Percentiles rank a stretch among this genome's conserved stretches.
Evolutionary conservation across 352 stramenopile genomes (phyloP).

Genomic region (Globisporangium alternatum): DNA sequence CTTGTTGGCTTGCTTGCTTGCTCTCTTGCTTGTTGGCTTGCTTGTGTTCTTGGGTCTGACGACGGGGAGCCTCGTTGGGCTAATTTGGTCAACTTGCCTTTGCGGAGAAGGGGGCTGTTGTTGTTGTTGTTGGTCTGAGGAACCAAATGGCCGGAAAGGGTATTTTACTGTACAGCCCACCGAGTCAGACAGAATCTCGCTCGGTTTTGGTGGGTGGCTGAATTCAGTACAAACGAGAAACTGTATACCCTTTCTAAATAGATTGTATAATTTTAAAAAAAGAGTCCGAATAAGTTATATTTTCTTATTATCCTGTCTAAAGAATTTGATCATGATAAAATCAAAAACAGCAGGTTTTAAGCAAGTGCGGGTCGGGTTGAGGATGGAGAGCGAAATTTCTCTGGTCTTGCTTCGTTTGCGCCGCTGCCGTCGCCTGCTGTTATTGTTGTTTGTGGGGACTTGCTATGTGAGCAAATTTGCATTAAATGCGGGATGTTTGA

Average conservation of each 20-base stretch:
- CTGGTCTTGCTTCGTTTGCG: background rate
- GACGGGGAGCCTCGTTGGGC: background rate
- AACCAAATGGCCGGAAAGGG: background rate
- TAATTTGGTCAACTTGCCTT: slow-evolving; percentile 12
- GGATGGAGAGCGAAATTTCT: slow-evolving; percentile 3
- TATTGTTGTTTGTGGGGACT: background rate
- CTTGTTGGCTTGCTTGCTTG: background rate
- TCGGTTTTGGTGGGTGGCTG: background rate
- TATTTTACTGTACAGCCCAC: background rate
- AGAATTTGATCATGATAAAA: accelerated
- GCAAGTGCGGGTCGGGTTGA: slow-evolving; percentile 5
- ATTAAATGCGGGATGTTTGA: background rate
- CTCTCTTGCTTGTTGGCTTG: background rate
- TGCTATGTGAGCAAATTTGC: background rate
- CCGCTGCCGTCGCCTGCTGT: background rate
- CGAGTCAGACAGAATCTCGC: background rate
- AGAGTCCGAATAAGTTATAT: background rate
- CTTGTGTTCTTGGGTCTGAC: background rate
- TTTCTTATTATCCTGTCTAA: background rate
- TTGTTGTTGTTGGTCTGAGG: background rate
- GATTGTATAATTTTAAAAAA: background rate
- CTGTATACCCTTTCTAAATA: background rate
- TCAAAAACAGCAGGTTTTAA: background rate
- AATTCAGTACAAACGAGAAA: background rate
- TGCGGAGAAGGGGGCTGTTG: background rate